Evolutionary conservation across 495 filamentous ascomycete genomes (phyloP).

Genomic region (Penicillium coprophilum): DNA sequence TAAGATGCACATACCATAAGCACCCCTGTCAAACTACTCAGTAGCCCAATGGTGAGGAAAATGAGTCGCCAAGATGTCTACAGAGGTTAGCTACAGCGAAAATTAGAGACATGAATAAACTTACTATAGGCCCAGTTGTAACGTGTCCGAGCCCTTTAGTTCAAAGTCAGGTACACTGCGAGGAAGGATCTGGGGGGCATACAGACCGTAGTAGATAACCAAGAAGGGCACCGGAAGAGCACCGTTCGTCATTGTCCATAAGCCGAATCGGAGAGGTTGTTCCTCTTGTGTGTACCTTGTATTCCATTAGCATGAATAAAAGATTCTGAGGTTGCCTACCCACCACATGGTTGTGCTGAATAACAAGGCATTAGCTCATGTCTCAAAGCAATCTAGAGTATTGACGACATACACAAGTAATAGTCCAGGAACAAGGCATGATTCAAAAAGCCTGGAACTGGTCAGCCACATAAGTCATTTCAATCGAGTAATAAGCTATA

Average conservation of each 20-base stretch:
- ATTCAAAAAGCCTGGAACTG: not conserved
- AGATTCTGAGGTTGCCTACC: not conserved
- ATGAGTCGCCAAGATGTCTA: not conserved
- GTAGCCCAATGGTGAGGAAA: not conserved
- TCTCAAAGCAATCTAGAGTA: not conserved
- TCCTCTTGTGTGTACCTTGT: not conserved
- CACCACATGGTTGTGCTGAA: not conserved
- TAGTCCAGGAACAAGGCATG: not conserved
- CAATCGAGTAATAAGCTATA: not conserved
- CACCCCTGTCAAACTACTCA: not conserved
- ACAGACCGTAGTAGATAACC: not conserved
- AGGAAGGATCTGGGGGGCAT: not conserved
- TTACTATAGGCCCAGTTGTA: not conserved
- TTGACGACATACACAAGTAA: not conserved
- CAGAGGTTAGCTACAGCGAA: not conserved
- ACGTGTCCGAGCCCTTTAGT: not conserved
- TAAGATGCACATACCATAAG: not conserved
- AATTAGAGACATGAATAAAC: not conserved
- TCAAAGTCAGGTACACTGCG: not conserved
- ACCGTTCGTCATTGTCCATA: not conserved
- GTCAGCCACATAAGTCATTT: not conserved
- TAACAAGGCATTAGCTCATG: not conserved
- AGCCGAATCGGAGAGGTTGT: not conserved
- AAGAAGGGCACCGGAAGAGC: not conserved
- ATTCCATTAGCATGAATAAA: not conserved